phyloP scores from a whole-genome alignment of 2,329 filamentous ascomycete genomes.

The Ophiocordyceps unilateralis region DNA sequence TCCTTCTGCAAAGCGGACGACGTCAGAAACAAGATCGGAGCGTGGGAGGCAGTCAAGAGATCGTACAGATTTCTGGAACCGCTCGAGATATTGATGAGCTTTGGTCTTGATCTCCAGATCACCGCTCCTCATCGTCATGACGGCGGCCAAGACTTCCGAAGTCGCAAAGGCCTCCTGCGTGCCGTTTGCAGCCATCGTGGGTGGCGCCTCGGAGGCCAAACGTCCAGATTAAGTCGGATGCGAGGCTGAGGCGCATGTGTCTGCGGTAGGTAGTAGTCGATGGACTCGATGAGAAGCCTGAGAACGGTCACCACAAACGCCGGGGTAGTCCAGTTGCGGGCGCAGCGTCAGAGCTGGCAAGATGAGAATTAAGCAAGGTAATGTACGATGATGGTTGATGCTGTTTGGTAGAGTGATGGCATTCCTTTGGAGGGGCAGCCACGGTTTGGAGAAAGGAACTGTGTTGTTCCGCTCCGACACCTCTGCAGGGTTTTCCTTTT shows the following conservation, averaged over 20 bases:
- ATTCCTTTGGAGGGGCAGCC: constrained; percentile 14
- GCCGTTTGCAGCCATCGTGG: constrained; percentile 47
- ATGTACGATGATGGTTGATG: not conserved
- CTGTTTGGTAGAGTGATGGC: not conserved
- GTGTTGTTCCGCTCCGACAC: constrained; percentile 15
- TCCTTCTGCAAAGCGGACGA: constrained; percentile 42
- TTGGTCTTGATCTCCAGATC: constrained; percentile 72
- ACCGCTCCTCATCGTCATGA: constrained; percentile 80
- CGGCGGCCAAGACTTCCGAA: constrained; percentile 59
- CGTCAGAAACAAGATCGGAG: not conserved
- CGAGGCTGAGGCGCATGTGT: not conserved
- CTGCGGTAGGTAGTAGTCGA: no score
- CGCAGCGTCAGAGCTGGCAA: not conserved
- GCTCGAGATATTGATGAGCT: constrained; percentile 79
- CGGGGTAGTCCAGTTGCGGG: not conserved
- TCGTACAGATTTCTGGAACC: constrained; percentile 90
- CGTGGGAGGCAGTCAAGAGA: not conserved
- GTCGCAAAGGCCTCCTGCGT: constrained; percentile 60
- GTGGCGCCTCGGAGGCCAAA: not conserved
- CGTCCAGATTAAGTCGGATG: not conserved
- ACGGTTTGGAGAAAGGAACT: no score
- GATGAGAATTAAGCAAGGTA: not conserved
- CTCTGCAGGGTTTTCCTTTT: no score
- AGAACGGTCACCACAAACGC: no score
- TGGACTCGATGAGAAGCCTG: no score